These are phyloP conservation scores for Parasitella parasitica DNA, from an alignment of 371 early-diverging fungal species.

Conservation along the genomic window DNA sequence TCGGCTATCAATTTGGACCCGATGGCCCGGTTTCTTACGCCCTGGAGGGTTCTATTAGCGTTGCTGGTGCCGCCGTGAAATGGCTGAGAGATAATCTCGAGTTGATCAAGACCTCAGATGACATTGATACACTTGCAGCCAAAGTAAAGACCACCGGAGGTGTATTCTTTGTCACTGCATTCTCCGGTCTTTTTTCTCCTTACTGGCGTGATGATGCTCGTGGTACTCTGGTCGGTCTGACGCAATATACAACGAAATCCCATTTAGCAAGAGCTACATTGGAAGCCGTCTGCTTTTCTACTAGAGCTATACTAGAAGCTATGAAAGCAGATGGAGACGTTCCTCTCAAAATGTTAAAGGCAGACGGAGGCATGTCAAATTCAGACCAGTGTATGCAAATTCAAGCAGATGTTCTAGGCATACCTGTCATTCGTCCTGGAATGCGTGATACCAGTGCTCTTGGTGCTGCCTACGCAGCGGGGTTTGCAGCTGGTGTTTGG, in stretches of 20 bases:
- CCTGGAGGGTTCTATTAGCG: conserved; percentile 93
- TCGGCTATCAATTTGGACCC: conserved; percentile 87
- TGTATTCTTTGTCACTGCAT: conserved; percentile 94
- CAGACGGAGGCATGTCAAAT: conserved; percentile 93
- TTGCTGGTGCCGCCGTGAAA: conserved; percentile 91
- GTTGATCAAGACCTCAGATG: conserved; percentile 68
- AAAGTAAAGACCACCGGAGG: conserved; percentile 79
- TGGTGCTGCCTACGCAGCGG: conserved; percentile 95
- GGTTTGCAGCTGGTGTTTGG: conserved; percentile 80
- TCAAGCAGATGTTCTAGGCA: conserved; percentile 85
- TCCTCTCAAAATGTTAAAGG: conserved; percentile 69
- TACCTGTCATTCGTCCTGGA: conserved; percentile 68
- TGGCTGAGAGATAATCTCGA: conserved; percentile 91
- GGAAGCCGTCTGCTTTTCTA: conserved; percentile 91
- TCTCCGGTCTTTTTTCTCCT: conserved; percentile 93
- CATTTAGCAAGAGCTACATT: conserved; percentile 89
- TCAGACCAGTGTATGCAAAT: conserved; percentile 91
- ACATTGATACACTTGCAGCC: conserved; percentile 59
- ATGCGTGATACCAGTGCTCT: conserved; percentile 94
- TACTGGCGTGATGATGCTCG: conserved; percentile 95
- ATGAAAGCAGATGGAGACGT: conserved; percentile 76
- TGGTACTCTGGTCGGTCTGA: conserved; percentile 86
- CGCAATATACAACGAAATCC: conserved; percentile 81
- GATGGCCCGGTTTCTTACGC: conserved; percentile 80
- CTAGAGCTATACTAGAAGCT: conserved; percentile 84